phyloP scores from a whole-genome alignment of 768 basidiomycete genomes.

The Trametes gibbosa region DNA sequence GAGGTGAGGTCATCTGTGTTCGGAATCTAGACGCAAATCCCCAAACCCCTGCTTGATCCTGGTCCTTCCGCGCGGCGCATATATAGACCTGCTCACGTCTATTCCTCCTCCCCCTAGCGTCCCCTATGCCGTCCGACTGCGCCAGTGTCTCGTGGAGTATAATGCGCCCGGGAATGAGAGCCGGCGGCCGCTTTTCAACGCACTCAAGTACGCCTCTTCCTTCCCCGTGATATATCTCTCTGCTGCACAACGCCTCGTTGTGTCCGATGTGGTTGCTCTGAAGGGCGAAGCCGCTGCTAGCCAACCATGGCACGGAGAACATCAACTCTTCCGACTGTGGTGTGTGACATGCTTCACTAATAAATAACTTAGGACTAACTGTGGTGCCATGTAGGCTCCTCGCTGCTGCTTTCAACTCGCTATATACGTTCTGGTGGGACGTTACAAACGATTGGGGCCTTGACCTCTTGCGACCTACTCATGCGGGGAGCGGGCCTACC shows the following conservation, averaged over 20 bases:
- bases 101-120: slow-evolving; percentile 45
- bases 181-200: slow-evolving; percentile 80
- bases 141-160: slow-evolving; percentile 93
- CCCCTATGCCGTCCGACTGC: slow-evolving; percentile 87
- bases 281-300: slow-evolving; percentile 43
- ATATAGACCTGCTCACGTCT: slow-evolving; percentile 4
- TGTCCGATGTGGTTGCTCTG: slow-evolving; percentile 52
- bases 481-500: slow-evolving; percentile 10
- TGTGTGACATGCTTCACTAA: slow-evolving; percentile 32
- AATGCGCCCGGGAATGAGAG: slow-evolving; percentile 57
- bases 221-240: slow-evolving; percentile 96
- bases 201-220: slow-evolving; percentile 92
- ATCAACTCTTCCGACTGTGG: slow-evolving; percentile 84
- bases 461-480: slow-evolving; percentile 50
- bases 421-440: slow-evolving; percentile 99
- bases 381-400: slow-evolving; percentile 59
- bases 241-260: slow-evolving; percentile 78
- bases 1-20: not conserved
- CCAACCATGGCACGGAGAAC: slow-evolving; percentile 70
- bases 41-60: not conserved
- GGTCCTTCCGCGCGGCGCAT: not conserved
- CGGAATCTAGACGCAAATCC: not conserved
- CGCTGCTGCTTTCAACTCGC: slow-evolving; percentile 80
- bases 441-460: slow-evolving; percentile 98
- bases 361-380: no score